Evolutionary conservation across 176 grass and related monocot species (phyloP).

Genomic region (Raddia distichophylla): DNA sequence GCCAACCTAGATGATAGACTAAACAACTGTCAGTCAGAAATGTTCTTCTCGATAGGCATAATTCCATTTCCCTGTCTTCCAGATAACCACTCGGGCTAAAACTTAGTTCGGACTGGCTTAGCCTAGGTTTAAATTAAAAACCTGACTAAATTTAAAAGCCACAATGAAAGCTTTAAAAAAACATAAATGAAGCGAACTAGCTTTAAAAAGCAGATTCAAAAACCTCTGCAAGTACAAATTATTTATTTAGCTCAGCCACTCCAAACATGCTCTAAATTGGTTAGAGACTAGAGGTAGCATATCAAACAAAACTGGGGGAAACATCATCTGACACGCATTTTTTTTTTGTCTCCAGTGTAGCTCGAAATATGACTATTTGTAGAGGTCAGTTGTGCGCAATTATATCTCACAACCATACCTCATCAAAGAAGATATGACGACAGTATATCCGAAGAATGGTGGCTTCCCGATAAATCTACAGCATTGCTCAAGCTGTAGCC

Average conservation of each 20-base stretch:
- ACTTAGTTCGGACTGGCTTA: no score
- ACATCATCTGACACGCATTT: neutral
- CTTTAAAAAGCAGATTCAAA: no score
- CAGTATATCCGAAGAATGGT: neutral
- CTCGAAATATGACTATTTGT: neutral
- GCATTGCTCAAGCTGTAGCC: constrained; percentile 35
- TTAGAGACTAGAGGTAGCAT: constrained; percentile 2
- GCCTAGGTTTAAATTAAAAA: no score
- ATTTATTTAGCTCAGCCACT: no score
- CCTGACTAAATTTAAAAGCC: no score
- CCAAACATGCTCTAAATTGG: neutral
- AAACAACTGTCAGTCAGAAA: neutral
- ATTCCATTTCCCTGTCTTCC: no score
- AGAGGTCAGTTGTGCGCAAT: neutral
- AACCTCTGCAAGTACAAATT: no score
- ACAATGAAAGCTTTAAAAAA: no score
- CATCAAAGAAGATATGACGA: neutral
- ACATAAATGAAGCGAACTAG: no score
- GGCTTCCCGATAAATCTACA: neutral
- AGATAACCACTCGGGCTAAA: no score
- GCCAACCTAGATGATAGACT: neutral
- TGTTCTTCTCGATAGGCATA: neutral
- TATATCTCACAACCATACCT: constrained; percentile 21
- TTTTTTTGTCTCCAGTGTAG: neutral
- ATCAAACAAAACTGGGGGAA: constrained; percentile 22